Base-by-base conservation (phyloP, 768 basidiomycete genomes). In the Suillus tomentosus region DNA sequence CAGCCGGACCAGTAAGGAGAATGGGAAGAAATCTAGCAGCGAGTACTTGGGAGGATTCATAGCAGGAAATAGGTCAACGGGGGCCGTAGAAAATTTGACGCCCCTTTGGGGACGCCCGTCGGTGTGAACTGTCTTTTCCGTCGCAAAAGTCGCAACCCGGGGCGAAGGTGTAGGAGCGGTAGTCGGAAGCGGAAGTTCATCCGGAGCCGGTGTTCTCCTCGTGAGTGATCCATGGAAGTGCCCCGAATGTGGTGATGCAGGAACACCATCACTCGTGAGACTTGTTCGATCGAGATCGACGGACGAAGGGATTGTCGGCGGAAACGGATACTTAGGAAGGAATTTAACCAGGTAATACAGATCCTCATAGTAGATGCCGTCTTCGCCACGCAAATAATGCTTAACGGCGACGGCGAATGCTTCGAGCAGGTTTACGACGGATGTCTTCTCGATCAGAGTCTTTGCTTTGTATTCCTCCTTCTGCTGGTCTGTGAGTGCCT, bases 271-370 rank as follows among this genome's bases (percentile, higher is more conserved):
- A 45, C 22, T 55, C 8, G 7, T 47, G 39, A 14, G 43, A 50
- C 45, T 27, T 31, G 36, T 48, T 31, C 42, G 34, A 8, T 45
- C 48, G 27, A 78, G 58, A 65, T 82, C 79, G 19, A 74, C 62
- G 42, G 65, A 65, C 37, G 80, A 80, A 42, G 78, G 84, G 61
- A 84, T 74, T 39, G 84, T 84, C 2, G 82, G 70, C 1, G 87
- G 86, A 5, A 88, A 73, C 1, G 82, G 81, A 67, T 88, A 89
- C 13, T 84, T 78, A 4, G 90, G 89, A n/a, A 92, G 81, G 72
- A 86, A 89, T 71, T 89, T 91, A 71, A 89, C 85, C 51, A 87
- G 82, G 65, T 88, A 82, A 74, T 88, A 90, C 17, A 90, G 75
- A 71, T 90, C 87, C 58, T 65, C 56, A 34, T 72, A 76, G 62